Conservation (phyloP, 805 yeast species). For the Saturnispora galanensis region DNA sequence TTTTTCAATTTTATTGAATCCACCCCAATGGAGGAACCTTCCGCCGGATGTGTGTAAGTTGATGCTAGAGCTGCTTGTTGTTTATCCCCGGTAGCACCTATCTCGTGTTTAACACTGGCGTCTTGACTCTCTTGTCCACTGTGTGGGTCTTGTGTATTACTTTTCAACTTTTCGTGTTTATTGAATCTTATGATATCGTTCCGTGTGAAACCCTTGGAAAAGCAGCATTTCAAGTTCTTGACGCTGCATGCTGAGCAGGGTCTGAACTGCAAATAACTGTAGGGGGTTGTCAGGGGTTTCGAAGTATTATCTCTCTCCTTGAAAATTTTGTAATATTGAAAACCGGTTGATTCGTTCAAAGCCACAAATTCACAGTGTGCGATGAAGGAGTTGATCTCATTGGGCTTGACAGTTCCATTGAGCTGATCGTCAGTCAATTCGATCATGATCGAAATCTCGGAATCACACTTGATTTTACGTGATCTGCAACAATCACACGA, state of each 20-base stretch:
- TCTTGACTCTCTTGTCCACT: not conserved
- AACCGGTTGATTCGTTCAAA: constrained; percentile 14
- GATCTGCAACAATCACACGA: constrained; percentile 64
- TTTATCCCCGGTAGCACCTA: not conserved
- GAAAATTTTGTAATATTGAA: constrained; percentile 23
- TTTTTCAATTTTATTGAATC: too few species aligned
- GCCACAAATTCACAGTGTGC: constrained; percentile 25
- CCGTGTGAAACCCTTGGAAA: constrained; percentile 58
- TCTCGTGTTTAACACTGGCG: not conserved
- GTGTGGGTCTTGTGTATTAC: not conserved
- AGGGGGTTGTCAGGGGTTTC: constrained; percentile 9
- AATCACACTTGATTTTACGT: constrained; percentile 66
- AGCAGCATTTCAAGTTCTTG: constrained; percentile 38
- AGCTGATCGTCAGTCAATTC: constrained; percentile 12
- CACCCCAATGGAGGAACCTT: too few species aligned
- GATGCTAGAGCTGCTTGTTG: too few species aligned
- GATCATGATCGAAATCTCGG: constrained; percentile 36
- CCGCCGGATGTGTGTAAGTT: too few species aligned
- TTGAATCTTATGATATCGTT: constrained; percentile 41
- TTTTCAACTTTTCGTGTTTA: constrained; percentile 20
- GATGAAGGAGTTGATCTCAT: constrained; percentile 16
- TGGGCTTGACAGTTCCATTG: not conserved
- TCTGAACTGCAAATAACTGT: constrained; percentile 34
- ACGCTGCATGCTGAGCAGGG: constrained; percentile 47
- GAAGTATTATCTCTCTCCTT: constrained; percentile 15